Evolutionary conservation across 345 rosid species (phyloP).

Genomic region (Cardamine chenopodiifolia): DNA sequence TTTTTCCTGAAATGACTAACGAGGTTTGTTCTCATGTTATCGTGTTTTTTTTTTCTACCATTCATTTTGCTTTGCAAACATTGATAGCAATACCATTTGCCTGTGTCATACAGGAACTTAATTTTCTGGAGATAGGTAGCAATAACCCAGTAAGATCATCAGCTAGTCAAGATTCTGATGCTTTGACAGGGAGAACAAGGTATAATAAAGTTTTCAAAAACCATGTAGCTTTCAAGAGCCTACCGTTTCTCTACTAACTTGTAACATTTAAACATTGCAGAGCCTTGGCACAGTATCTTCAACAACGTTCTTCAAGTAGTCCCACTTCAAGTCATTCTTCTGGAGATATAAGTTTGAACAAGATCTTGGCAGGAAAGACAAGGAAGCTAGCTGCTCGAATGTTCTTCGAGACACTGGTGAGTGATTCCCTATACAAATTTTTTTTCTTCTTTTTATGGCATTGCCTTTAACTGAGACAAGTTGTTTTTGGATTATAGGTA

Average conservation of each 20-base stretch:
- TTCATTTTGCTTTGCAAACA: neutral
- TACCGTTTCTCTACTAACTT: constrained; percentile 6
- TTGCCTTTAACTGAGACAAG: neutral
- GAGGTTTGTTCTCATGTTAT: constrained; percentile 48
- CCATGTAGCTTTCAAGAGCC: constrained; percentile 8
- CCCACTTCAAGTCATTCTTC: constrained; percentile 41
- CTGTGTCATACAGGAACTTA: constrained; percentile 61
- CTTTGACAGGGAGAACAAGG: constrained; percentile 79
- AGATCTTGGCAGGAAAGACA: constrained; percentile 67
- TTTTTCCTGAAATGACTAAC: constrained; percentile 60
- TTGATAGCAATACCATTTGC: constrained; percentile 1
- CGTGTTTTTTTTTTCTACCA: constrained; percentile 11
- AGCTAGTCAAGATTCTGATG: constrained; percentile 55
- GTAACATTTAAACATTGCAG: constrained; percentile 46
- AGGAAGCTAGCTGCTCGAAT: constrained; percentile 79
- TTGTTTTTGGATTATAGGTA: constrained; percentile 53
- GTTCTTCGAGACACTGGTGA: constrained; percentile 87
- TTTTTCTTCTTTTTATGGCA: neutral
- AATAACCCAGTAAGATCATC: constrained; percentile 52
- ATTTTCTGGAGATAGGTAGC: constrained; percentile 63
- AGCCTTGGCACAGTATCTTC: constrained; percentile 71
- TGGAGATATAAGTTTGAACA: constrained; percentile 60
- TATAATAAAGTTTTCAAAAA: constrained; percentile 27
- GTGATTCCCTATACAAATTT: neutral
- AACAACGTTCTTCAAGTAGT: constrained; percentile 51